phyloP scores from a whole-genome alignment of 345 rosid species.

The Salix suchowensis region DNA sequence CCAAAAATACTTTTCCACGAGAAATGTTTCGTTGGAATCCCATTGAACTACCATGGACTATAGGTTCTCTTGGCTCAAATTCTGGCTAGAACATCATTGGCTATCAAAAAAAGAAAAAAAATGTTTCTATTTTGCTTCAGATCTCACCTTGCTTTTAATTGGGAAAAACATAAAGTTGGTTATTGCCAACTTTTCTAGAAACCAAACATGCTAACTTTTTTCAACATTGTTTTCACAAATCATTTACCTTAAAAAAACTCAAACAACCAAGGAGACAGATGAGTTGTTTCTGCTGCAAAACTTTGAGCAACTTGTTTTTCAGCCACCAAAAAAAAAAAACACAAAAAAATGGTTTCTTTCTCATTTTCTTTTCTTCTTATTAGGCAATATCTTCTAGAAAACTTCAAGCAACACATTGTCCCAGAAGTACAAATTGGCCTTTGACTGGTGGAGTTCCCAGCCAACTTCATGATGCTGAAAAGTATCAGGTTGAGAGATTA shows the following conservation, averaged over 20 bases:
- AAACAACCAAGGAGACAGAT: not conserved
- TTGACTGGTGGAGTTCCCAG: slow-evolving; percentile 28
- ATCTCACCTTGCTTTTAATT: not conserved
- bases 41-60: not conserved
- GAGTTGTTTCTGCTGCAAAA: not conserved
- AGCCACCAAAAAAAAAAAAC: not conserved
- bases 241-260: not conserved
- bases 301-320: not conserved
- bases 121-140: not conserved
- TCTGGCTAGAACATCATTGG: too few species aligned
- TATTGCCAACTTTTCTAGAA: not conserved
- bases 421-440: slow-evolving; percentile 18
- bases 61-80: not conserved
- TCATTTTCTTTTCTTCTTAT: slow-evolving; percentile 11
- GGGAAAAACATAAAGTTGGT: not conserved
- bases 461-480: slow-evolving; percentile 10
- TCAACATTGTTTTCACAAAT: not conserved
- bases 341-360: not conserved
- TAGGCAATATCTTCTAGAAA: slow-evolving; percentile 61
- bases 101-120: not conserved
- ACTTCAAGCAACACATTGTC: slow-evolving; percentile 35
- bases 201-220: not conserved
- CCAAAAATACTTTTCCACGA: not conserved
- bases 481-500: slow-evolving; percentile 24
- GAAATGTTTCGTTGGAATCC: not conserved